Conservation (phyloP, 805 yeast species). For the Zygosaccharomyces lentus region DNA sequence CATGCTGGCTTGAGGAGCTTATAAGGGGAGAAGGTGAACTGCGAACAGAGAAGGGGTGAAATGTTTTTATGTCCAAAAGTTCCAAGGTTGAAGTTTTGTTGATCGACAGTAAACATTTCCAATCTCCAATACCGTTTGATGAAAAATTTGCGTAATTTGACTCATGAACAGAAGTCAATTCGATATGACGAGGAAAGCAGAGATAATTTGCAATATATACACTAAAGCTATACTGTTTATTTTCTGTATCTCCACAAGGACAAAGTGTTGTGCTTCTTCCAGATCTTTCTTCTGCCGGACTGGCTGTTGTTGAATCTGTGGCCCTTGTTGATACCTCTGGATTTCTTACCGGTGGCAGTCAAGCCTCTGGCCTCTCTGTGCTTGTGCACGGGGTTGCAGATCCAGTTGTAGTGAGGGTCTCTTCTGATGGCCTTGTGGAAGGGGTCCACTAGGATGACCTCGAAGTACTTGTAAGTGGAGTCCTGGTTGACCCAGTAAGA, state of each 20-base stretch:
- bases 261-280: conserved; percentile 99
- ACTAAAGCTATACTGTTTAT: conserved; percentile 33
- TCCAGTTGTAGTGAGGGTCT: conserved; percentile 99
- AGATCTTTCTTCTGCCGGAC: conserved; percentile 98
- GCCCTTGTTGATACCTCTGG: conserved; percentile 99
- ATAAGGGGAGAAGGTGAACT: background rate
- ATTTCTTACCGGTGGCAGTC: conserved; percentile 96
- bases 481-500: conserved; percentile 99
- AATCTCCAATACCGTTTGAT: background rate
- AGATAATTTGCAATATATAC: conserved; percentile 5
- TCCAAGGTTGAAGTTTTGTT: background rate
- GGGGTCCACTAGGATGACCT: conserved; percentile 97
- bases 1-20: conserved; percentile 8
- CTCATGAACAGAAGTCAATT: background rate
- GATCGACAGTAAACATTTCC: background rate
- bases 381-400: conserved; percentile 99
- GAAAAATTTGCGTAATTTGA: conserved; percentile 4
- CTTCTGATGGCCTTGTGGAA: conserved; percentile 98
- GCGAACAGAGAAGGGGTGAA: background rate
- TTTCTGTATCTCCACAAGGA: conserved; percentile 99
- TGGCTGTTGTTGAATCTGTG: conserved; percentile 97
- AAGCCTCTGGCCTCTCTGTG: conserved; percentile 99
- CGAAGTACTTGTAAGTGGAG: conserved; percentile 98
- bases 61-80: background rate
- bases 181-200: conserved; percentile 4